Conservation (phyloP, 1,139 yeast species). For the Candida sp. region DNA sequence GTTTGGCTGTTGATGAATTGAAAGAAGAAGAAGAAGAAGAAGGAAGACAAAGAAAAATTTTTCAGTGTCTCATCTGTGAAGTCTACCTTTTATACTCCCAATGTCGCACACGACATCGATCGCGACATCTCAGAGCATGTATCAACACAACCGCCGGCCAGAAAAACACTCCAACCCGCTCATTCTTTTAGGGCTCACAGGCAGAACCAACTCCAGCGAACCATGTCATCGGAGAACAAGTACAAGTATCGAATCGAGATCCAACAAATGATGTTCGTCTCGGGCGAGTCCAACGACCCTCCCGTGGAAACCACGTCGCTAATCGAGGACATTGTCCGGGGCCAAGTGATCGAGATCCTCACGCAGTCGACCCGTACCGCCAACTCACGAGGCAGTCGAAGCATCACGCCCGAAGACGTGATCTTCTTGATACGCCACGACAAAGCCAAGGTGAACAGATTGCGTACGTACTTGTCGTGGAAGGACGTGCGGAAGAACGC, state of each 20-base stretch:
- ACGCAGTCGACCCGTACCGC: conserved; percentile 83
- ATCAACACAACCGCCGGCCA: no score
- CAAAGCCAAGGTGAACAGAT: conserved; percentile 89
- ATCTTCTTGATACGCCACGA: conserved; percentile 93
- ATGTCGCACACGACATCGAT: not conserved
- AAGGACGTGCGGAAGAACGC: conserved; percentile 98
- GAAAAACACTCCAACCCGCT: not conserved
- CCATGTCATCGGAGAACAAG: conserved; percentile 40
- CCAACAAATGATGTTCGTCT: conserved; percentile 99
- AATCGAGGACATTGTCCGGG: conserved; percentile 93
- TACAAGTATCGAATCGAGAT: conserved; percentile 84
- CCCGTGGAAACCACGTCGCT: conserved; percentile 89
- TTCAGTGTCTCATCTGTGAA: not conserved
- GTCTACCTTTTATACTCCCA: not conserved
- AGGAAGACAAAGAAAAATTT: not conserved
- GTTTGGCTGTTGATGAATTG: conserved; percentile 1
- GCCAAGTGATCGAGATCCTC: conserved; percentile 92
- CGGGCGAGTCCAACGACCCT: conserved; percentile 95
- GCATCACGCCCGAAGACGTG: conserved; percentile 91
- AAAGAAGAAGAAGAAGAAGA: conserved; percentile 2
- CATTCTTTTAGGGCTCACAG: not conserved
- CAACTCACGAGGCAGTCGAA: conserved; percentile 77
- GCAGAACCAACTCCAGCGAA: not conserved
- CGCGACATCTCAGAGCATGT: not conserved
- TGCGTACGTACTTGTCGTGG: conserved; percentile 94